Evolutionary conservation across 2,329 filamentous ascomycete genomes (phyloP), one percentile per base, ranked within the genome.

Genomic region (Trichophyton mentagrophytes): DNA sequence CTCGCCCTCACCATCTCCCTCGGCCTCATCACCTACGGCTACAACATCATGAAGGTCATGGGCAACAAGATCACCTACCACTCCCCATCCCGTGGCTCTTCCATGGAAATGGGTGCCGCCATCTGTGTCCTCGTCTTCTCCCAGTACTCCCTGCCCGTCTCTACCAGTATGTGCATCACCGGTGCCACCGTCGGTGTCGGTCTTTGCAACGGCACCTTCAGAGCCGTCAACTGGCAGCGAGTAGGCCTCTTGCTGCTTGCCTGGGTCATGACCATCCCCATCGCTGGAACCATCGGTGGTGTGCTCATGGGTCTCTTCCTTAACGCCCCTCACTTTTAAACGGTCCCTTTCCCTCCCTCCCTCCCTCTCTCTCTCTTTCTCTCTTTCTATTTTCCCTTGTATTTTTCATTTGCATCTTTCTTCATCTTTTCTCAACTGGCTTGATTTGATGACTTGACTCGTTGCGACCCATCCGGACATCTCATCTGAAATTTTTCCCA

Each of bases 1-100:
- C 76, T 88, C 11, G 79, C 83, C 27, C 71, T 78, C 1, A 82
- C 78, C 44, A 85, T 89, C 69, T 88, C 80, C 55, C 64, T 85
- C 47, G 87, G 87, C 66, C 79, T 90, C 61, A 78, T 85, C 69
- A 89, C 86, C 13, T 90, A 89, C 67, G 87, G 87, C 8, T 90
- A 89, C 77, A 89, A 90, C 78, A 90, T 90, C 75, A 90, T 90
- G 86, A 89, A 88, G 77, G 84, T 88, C 73, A 89, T 90, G 86
- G 87, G 87, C 59, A 90, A 90, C 79, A 87, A 87, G 74, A 85
- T 88, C 71, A 89, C 86, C 61, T 87, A 87, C 73, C 85, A 88
- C 72, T 82, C 80, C 2, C 80, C 80, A 3, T 77, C 72, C 65
- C 70, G 80, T 67, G 79, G 73, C 60, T 70, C 67, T 67, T 89